Evolutionary conservation across 108 stramenopile genomes (phyloP), one percentile per base, ranked within the genome.

Genomic region (Discostella pseudostelligera): DNA sequence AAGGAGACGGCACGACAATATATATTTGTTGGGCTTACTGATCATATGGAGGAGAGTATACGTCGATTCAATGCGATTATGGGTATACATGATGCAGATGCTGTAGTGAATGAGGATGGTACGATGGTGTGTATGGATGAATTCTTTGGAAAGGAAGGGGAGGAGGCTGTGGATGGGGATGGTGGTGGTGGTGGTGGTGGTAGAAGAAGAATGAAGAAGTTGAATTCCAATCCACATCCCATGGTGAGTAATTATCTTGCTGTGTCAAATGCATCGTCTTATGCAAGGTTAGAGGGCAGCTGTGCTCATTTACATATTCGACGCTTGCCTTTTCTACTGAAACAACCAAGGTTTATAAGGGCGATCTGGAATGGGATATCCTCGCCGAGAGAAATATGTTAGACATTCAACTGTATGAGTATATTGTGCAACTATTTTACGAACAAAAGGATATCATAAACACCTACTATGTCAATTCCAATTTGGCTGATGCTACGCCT

Each of bases 1-100:
- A 78, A 74, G 64, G 42, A 65, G 39, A 69, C 69, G 17, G 26
- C 74, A 46, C 26, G 44, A 36, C 37, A 63, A 16, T 60, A 64
- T 16, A 44, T 78, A 12, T 28, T 81, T 20, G 76, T 81, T 11
- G 81, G 81, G 7, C 48, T 81, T 11, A 36, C 69, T 22, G 61
- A 47, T 26, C 67, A 78, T 11, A 32, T 46, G 12, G 69, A 77
- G 25, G 81, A 81, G 46, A 76, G 66, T 26, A 43, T 81, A 14
- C 20, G 39, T 35, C 53, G 81, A 24, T 56, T 81, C 16, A 73
- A 72, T 36, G 49, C 56, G 12, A 62, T 62, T 6, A 32, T 72
- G 54, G 61, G 61, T n/a, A 56, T 72, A 11, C 55, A 72, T 58
- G 35, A 72, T 58, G 35, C 29, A 36, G 57, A 21, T 28, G 46